These are phyloP conservation scores for Dittrichia graveolens DNA, from an alignment of 129 eudicot species.

Conservation along the genomic window DNA sequence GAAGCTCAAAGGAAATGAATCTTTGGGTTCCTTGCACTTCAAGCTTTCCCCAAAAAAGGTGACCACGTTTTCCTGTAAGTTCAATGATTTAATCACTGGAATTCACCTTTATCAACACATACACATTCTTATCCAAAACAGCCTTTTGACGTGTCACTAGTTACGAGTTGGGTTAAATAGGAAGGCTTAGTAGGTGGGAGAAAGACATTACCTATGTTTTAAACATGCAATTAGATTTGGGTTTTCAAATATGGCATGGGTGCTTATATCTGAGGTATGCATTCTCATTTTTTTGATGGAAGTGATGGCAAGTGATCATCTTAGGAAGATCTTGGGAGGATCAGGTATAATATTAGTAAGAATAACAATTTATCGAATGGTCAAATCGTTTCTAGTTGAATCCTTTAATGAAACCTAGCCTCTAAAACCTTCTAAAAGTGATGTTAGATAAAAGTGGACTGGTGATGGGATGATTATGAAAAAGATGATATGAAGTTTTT, in stretches of 20 bases:
- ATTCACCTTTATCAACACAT: background rate
- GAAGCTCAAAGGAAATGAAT: background rate
- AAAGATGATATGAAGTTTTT: constrained; percentile 1
- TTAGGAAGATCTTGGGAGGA: background rate
- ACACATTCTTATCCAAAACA: constrained; percentile 10
- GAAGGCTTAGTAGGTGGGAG: background rate
- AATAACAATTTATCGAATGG: no score
- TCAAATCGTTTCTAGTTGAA: constrained; percentile 8
- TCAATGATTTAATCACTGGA: background rate
- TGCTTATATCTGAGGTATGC: constrained; percentile 2
- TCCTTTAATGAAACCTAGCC: background rate
- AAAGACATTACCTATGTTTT: background rate
- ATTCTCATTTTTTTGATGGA: constrained; percentile 1
- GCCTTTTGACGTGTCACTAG: constrained; percentile 1
- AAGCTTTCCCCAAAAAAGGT: constrained; percentile 1
- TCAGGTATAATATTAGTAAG: background rate
- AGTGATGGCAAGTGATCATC: background rate
- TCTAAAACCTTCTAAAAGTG: constrained; percentile 13
- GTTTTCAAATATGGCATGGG: constrained; percentile 7
- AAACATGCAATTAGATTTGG: background rate
- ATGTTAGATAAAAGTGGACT: constrained; percentile 12
- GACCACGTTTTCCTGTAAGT: background rate
- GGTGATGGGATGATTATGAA: constrained; percentile 16
- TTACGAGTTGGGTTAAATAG: background rate
- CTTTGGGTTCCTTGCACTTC: background rate